Base-by-base conservation (phyloP, 2,329 filamentous ascomycete species). In the Coniochaeta sp. region DNA sequence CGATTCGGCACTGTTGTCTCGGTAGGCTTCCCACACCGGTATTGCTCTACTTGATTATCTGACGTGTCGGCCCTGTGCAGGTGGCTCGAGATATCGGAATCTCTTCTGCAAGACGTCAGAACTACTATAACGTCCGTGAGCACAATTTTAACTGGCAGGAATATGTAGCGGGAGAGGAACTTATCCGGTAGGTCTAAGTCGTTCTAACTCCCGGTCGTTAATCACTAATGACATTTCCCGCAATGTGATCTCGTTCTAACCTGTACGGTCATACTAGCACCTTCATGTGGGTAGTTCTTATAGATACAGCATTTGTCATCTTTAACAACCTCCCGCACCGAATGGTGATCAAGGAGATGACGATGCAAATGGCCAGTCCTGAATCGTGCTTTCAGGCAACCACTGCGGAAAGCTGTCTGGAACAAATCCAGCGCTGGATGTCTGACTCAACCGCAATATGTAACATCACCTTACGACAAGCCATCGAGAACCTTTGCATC, bases 261-360 rank as follows among this genome's bases (percentile, higher is more conserved):
- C 28, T 52, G 12, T n/a, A 30, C n/a, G n/a, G n/a, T n/a, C n/a
- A n/a, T n/a, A n/a, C 10, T n/a, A 70, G 68, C 6, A 65, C 63
- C 1, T 70, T 75, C 34, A 63, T 68, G 2, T 75, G 68, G 67
- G 68, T 74, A 5, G 74, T 74, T 28, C 62, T 76, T 4, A 61
- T 76, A 14, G 74, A 76, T 57, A 71, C 73, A 0, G 72, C 72
- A 0, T 76, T 75, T 58, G 69, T 74, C 30, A 75, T 74, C 14
- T 75, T 76, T 64, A 75, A 76, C 65, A 76, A 76, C 40, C 60
- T 72, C 0, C 74, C 74, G 1, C 73, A 73, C n/a, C 67, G 74
- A 14, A 72, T 76, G 69, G 70, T 73, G 0, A 70, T 74, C 47
- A 71, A 71, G 57, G 74, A 76, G 60, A 72, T 75, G 71, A 72